Conservation (phyloP, 768 basidiomycete genomes). For the Boletellus ananiceps region DNA sequence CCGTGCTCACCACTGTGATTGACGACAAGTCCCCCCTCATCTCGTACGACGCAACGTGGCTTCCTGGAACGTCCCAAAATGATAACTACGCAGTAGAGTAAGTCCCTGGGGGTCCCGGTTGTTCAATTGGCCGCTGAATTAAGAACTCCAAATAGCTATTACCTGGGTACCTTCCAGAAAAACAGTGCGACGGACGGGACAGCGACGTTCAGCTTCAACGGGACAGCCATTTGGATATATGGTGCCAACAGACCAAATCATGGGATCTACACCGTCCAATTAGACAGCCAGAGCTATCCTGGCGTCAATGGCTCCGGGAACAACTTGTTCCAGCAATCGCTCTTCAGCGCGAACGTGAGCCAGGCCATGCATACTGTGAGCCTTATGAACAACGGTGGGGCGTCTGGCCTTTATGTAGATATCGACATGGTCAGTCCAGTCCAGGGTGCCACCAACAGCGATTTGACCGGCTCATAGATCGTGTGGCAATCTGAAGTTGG, state of each 20-base stretch:
- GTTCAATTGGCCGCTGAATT: not conserved
- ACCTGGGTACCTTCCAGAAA: slow-evolving; percentile 36
- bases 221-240: slow-evolving; percentile 44
- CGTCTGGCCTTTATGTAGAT: slow-evolving; percentile 37
- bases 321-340: slow-evolving; percentile 35
- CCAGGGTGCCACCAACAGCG: not conserved
- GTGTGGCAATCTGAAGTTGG: slow-evolving; percentile 28
- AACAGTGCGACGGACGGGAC: slow-evolving; percentile 31
- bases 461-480: slow-evolving; percentile 13
- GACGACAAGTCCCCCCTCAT: slow-evolving; percentile 33
- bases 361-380: slow-evolving; percentile 36
- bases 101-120: not conserved
- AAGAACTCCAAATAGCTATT: slow-evolving; percentile 26
- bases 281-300: slow-evolving; percentile 34
- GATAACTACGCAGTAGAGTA: slow-evolving; percentile 17
- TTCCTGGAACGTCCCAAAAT: slow-evolving; percentile 17
- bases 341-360: slow-evolving; percentile 34
- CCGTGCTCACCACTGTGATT: slow-evolving; percentile 20
- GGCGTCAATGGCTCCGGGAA: slow-evolving; percentile 28
- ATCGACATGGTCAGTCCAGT: slow-evolving; percentile 39
- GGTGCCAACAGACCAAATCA: slow-evolving; percentile 48
- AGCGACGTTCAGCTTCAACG: slow-evolving; percentile 45
- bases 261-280: slow-evolving; percentile 40
- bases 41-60: slow-evolving; percentile 22
- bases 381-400: slow-evolving; percentile 26